phyloP scores from a whole-genome alignment of 192 early-diverging fungal species.

The Spizellomyces punctatus region DNA sequence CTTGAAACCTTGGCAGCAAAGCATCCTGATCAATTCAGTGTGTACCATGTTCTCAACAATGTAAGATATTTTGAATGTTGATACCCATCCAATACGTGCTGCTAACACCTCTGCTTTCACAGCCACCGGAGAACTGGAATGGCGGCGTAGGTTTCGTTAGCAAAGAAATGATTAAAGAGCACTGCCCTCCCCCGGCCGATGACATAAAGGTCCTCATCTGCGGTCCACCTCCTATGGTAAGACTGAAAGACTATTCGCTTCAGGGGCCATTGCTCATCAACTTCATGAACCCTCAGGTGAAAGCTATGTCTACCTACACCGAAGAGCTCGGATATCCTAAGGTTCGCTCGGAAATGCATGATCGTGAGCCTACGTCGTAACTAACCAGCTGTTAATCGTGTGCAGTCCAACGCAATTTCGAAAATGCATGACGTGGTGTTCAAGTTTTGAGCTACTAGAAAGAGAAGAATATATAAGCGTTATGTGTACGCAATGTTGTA shows the following conservation, averaged over 20 bases:
- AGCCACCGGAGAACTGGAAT: conserved; percentile 75
- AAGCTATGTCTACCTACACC: conserved; percentile 72
- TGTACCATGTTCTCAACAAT: conserved; percentile 84
- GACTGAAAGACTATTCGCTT: conserved; percentile 8
- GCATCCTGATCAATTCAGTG: conserved; percentile 72
- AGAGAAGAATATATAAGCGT: too few relatives aligned
- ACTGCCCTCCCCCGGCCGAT: conserved; percentile 70
- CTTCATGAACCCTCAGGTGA: conserved; percentile 32
- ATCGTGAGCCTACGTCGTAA: neutral
- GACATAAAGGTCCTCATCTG: conserved; percentile 89
- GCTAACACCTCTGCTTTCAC: neutral
- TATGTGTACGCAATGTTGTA: too few relatives aligned
- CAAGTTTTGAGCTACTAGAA: conserved; percentile 68
- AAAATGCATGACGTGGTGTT: conserved; percentile 86
- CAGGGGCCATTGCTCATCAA: neutral
- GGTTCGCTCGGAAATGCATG: conserved; percentile 4
- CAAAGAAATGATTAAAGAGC: conserved; percentile 75
- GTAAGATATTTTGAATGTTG: conserved; percentile 9
- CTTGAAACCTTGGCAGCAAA: conserved; percentile 73
- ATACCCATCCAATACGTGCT: too few relatives aligned
- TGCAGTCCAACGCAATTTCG: conserved; percentile 66
- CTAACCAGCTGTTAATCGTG: neutral
- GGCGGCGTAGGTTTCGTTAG: conserved; percentile 87
- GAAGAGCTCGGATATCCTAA: conserved; percentile 80
- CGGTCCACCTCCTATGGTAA: conserved; percentile 81